Conservation (phyloP, 768 basidiomycete species). For the Russula vinacea region DNA sequence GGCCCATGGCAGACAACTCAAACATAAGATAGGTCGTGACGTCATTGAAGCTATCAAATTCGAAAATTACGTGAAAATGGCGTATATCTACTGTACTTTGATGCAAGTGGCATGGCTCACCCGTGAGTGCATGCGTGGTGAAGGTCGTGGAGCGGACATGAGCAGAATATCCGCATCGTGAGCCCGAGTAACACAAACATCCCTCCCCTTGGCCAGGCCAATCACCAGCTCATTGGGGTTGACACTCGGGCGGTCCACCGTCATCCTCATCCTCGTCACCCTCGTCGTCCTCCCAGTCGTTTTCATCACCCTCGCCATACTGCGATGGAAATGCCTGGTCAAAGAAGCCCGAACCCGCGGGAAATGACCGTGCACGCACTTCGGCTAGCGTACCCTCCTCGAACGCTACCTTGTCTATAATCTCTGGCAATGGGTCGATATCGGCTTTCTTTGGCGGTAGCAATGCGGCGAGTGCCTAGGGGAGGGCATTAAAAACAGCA, state of each 20-base stretch:
- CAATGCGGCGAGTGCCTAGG: conserved; percentile 58
- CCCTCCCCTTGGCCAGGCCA: conserved; percentile 7
- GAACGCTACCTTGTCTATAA: conserved; percentile 66
- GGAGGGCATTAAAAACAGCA: conserved; percentile 12
- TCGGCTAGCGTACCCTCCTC: conserved; percentile 78
- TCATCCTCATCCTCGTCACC: conserved; percentile 67
- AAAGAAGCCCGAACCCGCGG: conserved; percentile 73
- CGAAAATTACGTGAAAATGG: conserved; percentile 17
- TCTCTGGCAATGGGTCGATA: conserved; percentile 65
- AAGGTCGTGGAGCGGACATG: neutral
- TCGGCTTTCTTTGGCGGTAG: conserved; percentile 75
- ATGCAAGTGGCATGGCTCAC: conserved; percentile 1
- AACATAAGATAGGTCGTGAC: neutral
- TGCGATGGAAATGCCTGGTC: conserved; percentile 64
- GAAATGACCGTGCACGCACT: conserved; percentile 78
- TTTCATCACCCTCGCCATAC: conserved; percentile 64
- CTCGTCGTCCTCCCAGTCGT: conserved; percentile 69
- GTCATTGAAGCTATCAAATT: conserved; percentile 3
- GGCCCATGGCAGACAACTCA: neutral
- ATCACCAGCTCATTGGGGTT: conserved; percentile 30
- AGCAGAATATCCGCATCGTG: neutral
- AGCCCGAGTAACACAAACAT: neutral
- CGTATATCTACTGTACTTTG: conserved; percentile 10
- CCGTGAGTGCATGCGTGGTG: conserved; percentile 2
- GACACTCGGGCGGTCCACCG: conserved; percentile 40